Base-by-base conservation (phyloP, 192 early-diverging fungal genomes). In the Backusella sp. region DNA sequence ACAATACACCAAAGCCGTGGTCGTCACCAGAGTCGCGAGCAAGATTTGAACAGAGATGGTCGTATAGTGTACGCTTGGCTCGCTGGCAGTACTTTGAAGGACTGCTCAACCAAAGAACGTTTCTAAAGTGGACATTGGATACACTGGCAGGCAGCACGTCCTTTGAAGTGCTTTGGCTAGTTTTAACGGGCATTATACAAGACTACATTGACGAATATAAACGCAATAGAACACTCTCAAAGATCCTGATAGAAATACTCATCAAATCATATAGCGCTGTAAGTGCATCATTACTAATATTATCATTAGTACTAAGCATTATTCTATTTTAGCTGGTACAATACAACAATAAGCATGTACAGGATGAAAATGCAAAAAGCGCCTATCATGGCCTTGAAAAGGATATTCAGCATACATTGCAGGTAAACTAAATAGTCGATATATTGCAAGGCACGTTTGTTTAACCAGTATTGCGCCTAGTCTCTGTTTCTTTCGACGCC, bases 21-120 rank as follows among this genome's bases (percentile, higher is more conserved):
- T 49, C 82, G 6, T 82, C 78, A 56, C 78, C 84, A 12, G 86
- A 87, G 53, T 73, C 74, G 66, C 77, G 80, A 56, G 78, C 84
- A 17, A 76, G 76, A 62, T 87, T 84, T 73, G 86, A 87, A 34
- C 68, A 80, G 14, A 79, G 83, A 34, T 84, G 83, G 77, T 69
- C 78, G 19, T 87, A 84, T 39, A 88, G 86, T 28, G 82, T 85
- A n/a, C 77, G 79, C 72, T 76, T 89, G 41, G 83, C 88, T 28
- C 84, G 84, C 34, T 89, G 86, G 86, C 86, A 88, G 70, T 89
- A 88, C 66, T 83, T 78, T 53, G 88, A 89, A 41, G 86, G 85
- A 0, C 73, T 89, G 11, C 68, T 89, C 30, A 83, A 87, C 59
- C 85, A 88, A 59, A 80, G 86, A 2, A 80, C 80, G n/a, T 84